A percentile compares a stretch with the other conserved stretches of the same genome.
phyloP scores from a whole-genome alignment of 306 rosid genomes.

The Canavalia gladiata region DNA sequence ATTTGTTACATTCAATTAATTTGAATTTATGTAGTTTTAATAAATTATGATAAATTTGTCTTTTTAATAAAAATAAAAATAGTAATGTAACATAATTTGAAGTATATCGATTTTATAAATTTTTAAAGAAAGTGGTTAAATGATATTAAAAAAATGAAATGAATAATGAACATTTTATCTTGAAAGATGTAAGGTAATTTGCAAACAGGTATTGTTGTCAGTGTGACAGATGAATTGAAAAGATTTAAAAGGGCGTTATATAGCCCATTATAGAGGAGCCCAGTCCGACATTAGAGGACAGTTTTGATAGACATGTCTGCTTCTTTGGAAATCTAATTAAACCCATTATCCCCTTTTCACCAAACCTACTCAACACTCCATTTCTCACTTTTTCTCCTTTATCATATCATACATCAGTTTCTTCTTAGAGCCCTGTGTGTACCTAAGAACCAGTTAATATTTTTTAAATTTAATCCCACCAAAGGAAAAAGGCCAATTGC shows the following conservation, averaged over 20 bases:
- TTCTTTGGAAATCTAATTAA: slow-evolving; percentile 3
- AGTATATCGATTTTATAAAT: neutral
- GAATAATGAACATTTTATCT: no score
- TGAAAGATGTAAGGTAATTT: neutral
- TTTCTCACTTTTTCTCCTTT: neutral
- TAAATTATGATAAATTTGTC: neutral
- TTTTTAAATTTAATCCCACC: neutral
- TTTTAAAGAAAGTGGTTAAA: neutral
- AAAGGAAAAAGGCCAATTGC: neutral
- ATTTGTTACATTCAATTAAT: neutral
- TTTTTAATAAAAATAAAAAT: neutral
- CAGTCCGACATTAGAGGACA: slow-evolving; percentile 25
- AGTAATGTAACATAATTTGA: neutral
- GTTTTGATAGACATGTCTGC: neutral
- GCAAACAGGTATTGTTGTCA: neutral
- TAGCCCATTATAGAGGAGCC: slow-evolving; percentile 33
- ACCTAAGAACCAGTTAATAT: neutral
- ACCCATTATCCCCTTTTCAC: slow-evolving; percentile 4
- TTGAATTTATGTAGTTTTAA: neutral
- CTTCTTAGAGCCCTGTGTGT: slow-evolving; percentile 23
- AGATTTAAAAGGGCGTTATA: neutral
- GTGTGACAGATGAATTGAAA: neutral
- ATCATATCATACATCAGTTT: neutral
- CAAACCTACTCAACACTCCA: neutral
- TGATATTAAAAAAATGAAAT: neutral